Base-by-base conservation (phyloP, 2,329 filamentous ascomycete genomes). In the Pestalotiopsis sp. region DNA sequence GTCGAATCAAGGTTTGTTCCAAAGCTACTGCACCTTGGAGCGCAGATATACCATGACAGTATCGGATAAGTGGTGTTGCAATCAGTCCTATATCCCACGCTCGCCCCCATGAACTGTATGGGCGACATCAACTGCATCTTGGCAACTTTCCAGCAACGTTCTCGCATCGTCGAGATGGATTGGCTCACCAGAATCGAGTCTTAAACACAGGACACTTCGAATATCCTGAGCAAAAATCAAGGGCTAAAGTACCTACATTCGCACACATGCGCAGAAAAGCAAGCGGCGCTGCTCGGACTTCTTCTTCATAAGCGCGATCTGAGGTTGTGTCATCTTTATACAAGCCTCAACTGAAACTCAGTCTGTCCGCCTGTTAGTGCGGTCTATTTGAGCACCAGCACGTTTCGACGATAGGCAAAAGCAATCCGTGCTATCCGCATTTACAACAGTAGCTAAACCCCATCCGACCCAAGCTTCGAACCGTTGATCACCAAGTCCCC, bases 341-440 rank as follows among this genome's bases (percentile, higher is more conserved):
- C 36, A 20, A 62, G 27, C 59, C n/a, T 39, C 59, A 62, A 62
- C 59, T 62, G 59, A 62, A 62, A 62, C 59, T 20, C 25, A 62
- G 59, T 62, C 31, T 62, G 31, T 39, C 20, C 59, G n/a, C 27
- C 31, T 39, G 9, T 39, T 62, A 62, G 59, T 62, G 59, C 59
- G 9, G 17, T 39, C 13, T 41, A 13, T 20, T 39, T 36, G 59
- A 4, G 31, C 59, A 38, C 59, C 27, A 20, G 31, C 59, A 39
- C 59, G 59, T 62, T 62, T 39, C 59, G 27, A 36, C 59, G 20
- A 36, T 36, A 62, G 38, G 11, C 17, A 38, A 38, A 39, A 27
- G 27, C 57, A 27, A 62, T 36, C 59, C 36, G 59, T 62, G 59
- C 59, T 20, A 36, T 59, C 27, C 27, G 57, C 57, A 36, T 59